A percentile compares a stretch with the other conserved stretches of the same genome.
phyloP scores from a whole-genome alignment of 306 rosid species.

The Lathyrus sativus region DNA sequence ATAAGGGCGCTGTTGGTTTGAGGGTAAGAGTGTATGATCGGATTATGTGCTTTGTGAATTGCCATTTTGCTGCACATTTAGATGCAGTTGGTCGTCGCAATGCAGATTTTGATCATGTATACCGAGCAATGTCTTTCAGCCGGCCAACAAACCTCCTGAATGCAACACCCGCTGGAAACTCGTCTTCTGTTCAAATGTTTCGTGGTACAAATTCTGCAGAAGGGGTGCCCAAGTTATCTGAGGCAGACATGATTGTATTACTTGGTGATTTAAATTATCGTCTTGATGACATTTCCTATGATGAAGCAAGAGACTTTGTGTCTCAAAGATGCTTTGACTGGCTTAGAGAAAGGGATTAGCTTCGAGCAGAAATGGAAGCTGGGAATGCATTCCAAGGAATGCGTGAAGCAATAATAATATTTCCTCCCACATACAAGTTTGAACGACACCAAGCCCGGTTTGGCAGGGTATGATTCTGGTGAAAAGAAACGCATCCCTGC shows the following conservation, averaged over 20 bases:
- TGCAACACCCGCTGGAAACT: too few species aligned
- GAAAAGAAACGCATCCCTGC: too few species aligned
- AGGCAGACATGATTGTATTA: background rate
- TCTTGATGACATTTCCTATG: too few species aligned
- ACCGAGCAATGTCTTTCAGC: constrained; percentile 77
- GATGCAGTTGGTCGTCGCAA: too few species aligned
- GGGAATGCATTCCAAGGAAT: constrained; percentile 76
- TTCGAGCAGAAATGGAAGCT: too few species aligned
- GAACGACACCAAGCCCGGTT: too few species aligned
- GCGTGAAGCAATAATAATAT: constrained; percentile 86
- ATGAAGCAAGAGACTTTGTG: too few species aligned
- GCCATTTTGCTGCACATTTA: constrained; percentile 99
- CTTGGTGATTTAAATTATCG: too few species aligned
- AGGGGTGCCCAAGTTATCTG: constrained; percentile 40
- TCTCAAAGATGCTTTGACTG: too few species aligned
- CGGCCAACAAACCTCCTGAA: constrained; percentile 62
- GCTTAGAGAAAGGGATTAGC: too few species aligned
- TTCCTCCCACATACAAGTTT: too few species aligned
- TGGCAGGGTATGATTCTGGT: too few species aligned
- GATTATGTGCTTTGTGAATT: constrained; percentile 85
- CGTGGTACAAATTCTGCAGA: constrained; percentile 58
- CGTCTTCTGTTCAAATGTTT: constrained; percentile 58
- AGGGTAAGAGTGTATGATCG: constrained; percentile 85
- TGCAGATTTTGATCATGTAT: constrained; percentile 91
- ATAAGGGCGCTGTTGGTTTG: constrained; percentile 99